phyloP scores from a whole-genome alignment of 345 rosid genomes.

The Atalantia buxifolia region DNA sequence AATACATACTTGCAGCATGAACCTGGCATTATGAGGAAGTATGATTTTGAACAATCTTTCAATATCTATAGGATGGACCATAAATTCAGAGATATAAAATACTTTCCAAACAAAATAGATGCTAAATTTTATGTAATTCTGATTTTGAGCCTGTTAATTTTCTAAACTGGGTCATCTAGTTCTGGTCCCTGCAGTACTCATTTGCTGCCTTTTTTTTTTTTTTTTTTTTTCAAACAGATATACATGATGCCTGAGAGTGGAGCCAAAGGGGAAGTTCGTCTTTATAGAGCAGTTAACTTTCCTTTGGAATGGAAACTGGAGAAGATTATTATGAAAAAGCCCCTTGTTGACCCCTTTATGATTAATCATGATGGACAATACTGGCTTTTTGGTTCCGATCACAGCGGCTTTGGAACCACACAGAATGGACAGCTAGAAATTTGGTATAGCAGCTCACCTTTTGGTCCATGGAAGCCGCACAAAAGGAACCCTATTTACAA shows the following conservation, averaged over 20 bases:
- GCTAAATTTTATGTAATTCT: not conserved
- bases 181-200: not conserved
- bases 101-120: not conserved
- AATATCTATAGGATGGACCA: not conserved
- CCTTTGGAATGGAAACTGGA: slow-evolving; percentile 82
- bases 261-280: slow-evolving; percentile 63
- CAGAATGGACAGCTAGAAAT: slow-evolving; percentile 85
- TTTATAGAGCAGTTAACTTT: slow-evolving; percentile 73
- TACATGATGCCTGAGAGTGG: slow-evolving; percentile 96
- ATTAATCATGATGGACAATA: slow-evolving; percentile 55
- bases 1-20: not conserved
- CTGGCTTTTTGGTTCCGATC: slow-evolving; percentile 92
- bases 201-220: slow-evolving; percentile 16
- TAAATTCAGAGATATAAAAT: not conserved
- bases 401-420: slow-evolving; percentile 54
- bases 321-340: slow-evolving; percentile 61
- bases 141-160: not conserved
- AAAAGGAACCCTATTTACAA: slow-evolving; percentile 84
- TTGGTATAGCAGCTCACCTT: slow-evolving; percentile 81
- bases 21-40: not conserved
- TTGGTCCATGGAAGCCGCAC: slow-evolving; percentile 96
- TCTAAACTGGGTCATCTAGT: not conserved
- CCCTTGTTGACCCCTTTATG: slow-evolving; percentile 64
- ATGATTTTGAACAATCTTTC: not conserved
- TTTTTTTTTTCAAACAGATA: slow-evolving; percentile 64